phyloP scores from a whole-genome alignment of 202 grass and related monocot species.

The Hordeum pubiflorum region DNA sequence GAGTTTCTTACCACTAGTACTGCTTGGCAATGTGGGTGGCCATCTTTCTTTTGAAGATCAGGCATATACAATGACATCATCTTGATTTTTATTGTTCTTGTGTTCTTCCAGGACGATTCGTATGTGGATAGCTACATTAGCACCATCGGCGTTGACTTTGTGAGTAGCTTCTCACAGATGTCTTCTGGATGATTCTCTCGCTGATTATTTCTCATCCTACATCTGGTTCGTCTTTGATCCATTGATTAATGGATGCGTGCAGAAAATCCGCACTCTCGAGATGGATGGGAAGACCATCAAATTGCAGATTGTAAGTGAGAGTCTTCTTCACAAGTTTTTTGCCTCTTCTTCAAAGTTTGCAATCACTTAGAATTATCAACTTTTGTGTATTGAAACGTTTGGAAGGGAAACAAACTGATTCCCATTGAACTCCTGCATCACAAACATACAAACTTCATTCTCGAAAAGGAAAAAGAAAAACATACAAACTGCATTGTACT shows the following conservation, averaged over 20 bases:
- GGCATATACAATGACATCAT: not conserved
- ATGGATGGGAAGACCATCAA: constrained; percentile 65
- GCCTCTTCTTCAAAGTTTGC: not conserved
- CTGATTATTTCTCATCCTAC: not conserved
- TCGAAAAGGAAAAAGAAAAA: too few species aligned
- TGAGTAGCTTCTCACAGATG: constrained; percentile 19
- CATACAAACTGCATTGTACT: not conserved
- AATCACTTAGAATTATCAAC: not conserved
- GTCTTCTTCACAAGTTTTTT: not conserved
- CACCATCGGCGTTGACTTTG: constrained; percentile 77
- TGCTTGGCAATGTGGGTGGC: not conserved
- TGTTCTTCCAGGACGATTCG: constrained; percentile 53
- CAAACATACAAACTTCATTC: not conserved
- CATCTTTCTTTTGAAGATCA: not conserved
- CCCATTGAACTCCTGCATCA: not conserved
- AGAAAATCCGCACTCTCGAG: constrained; percentile 71
- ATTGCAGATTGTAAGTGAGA: constrained; percentile 59
- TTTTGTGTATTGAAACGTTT: not conserved
- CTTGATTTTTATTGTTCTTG: not conserved
- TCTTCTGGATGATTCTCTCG: not conserved
- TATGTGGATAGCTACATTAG: constrained; percentile 73
- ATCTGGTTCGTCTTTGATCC: not conserved
- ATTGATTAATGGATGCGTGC: not conserved
- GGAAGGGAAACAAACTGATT: not conserved
- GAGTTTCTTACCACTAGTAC: not conserved